Conservation (phyloP, 2,329 filamentous ascomycete genomes). For the Trichoderma sp. region DNA sequence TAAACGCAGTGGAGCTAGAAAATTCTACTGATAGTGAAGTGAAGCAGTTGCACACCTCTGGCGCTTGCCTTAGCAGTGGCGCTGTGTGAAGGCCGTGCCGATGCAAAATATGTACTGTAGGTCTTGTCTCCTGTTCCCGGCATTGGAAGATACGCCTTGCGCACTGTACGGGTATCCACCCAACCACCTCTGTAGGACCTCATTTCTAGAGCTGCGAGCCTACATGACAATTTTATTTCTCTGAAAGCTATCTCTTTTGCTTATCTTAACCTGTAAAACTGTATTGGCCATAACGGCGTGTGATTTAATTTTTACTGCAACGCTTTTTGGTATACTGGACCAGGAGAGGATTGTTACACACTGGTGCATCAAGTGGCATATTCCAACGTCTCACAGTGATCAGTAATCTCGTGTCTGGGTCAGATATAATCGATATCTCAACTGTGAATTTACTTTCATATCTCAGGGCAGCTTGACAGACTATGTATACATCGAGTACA, state of each 20-base stretch:
- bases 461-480: not conserved
- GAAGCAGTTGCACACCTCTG: not conserved
- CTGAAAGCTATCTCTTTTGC: not conserved
- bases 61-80: not conserved
- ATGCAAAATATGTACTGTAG: not conserved
- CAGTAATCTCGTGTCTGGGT: not conserved
- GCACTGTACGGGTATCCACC: not conserved
- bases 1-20: slow-evolving; percentile 10
- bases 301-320: not conserved
- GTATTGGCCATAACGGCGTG: not conserved
- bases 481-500: not conserved
- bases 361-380: not conserved
- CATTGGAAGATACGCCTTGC: not conserved
- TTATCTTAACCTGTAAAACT: not conserved
- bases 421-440: not conserved
- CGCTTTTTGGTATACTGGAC: not conserved
- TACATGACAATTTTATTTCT: not conserved
- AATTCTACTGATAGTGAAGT: slow-evolving; percentile 3
- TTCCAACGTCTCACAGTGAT: not conserved
- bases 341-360: not conserved
- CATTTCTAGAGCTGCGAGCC: not conserved
- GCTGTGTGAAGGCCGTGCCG: not conserved
- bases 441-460: not conserved
- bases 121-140: accelerated
- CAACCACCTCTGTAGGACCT: not conserved